phyloP scores from a whole-genome alignment of 306 rosid genomes.

The Acacia confusa region DNA sequence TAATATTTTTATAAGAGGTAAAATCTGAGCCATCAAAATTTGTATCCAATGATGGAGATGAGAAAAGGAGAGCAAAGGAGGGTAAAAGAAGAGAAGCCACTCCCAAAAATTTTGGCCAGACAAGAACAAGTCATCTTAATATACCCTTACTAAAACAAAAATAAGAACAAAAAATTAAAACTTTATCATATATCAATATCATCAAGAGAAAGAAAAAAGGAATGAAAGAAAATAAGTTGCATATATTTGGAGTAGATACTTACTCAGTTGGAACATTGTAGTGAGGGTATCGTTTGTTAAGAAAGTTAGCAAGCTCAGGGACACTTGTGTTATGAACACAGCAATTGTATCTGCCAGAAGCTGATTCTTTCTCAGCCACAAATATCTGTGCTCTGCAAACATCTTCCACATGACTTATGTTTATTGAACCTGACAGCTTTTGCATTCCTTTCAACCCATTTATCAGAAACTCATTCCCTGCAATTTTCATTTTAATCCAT shows the following conservation, averaged over 20 bases:
- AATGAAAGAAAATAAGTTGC: too few relatives aligned
- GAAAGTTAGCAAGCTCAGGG: conserved; percentile 76
- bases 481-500: neutral
- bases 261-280: conserved; percentile 70
- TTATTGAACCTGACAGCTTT: conserved; percentile 65
- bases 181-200: neutral
- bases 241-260: conserved; percentile 31
- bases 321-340: conserved; percentile 62
- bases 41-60: too few relatives aligned
- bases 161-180: too few relatives aligned
- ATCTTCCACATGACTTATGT: conserved; percentile 75
- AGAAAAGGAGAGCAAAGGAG: too few relatives aligned
- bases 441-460: conserved; percentile 72
- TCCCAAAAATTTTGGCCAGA: neutral
- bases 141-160: neutral
- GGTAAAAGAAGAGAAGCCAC: too few relatives aligned
- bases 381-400: conserved; percentile 70
- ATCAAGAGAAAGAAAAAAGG: neutral
- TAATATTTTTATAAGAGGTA: too few relatives aligned
- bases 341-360: conserved; percentile 71
- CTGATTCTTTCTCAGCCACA: conserved; percentile 81
- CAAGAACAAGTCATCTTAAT: neutral
- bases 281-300: conserved; percentile 58
- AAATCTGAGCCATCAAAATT: too few relatives aligned
- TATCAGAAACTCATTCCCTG: conserved; percentile 69